Percentiles rank a stretch among this genome's conserved stretches.
Conservation (phyloP, 1,284 basidiomycete species). For the Sporisorium reilianum region DNA sequence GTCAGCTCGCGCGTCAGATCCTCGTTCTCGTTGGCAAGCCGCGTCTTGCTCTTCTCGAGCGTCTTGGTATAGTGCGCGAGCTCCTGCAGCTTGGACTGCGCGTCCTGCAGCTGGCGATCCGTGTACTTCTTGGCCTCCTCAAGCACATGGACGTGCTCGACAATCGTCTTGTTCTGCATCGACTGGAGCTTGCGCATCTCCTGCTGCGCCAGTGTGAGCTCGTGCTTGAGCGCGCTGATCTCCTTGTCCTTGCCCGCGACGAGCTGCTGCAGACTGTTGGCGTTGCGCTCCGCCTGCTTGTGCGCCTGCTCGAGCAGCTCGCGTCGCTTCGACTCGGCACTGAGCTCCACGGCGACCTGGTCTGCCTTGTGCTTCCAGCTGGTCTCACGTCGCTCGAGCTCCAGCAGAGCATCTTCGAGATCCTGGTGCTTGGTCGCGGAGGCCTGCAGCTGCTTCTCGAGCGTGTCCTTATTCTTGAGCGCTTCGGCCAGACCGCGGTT, state of each 20-base stretch:
- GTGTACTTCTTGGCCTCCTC: constrained; percentile 97
- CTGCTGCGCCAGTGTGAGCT: constrained; percentile 79
- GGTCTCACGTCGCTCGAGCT: constrained; percentile 53
- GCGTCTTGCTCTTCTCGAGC: constrained; percentile 82
- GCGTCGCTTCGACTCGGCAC: constrained; percentile 58
- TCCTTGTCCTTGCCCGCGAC: constrained; percentile 82
- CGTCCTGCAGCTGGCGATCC: constrained; percentile 87
- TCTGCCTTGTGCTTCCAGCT: constrained; percentile 59
- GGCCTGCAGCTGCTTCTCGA: constrained; percentile 81
- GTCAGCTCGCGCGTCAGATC: constrained; percentile 83
- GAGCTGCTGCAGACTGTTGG: constrained; percentile 76
- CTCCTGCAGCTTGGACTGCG: constrained; percentile 81
- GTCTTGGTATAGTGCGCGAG: constrained; percentile 82
- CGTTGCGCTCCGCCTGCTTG: constrained; percentile 75
- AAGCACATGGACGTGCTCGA: constrained; percentile 97
- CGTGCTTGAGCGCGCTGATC: constrained; percentile 81
- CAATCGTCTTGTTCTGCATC: constrained; percentile 95
- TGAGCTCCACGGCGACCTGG: constrained; percentile 55
- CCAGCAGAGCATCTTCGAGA: constrained; percentile 60
- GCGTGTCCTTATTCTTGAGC: constrained; percentile 52
- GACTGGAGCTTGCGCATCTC: constrained; percentile 73
- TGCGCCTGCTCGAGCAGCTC: constrained; percentile 66
- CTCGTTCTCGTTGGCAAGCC: constrained; percentile 84
- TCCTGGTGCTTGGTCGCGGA: constrained; percentile 72
- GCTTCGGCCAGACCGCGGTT: constrained; percentile 49